Evolutionary conservation across 441 rosid genomes (phyloP).

Genomic region (Corymbia citriodora): DNA sequence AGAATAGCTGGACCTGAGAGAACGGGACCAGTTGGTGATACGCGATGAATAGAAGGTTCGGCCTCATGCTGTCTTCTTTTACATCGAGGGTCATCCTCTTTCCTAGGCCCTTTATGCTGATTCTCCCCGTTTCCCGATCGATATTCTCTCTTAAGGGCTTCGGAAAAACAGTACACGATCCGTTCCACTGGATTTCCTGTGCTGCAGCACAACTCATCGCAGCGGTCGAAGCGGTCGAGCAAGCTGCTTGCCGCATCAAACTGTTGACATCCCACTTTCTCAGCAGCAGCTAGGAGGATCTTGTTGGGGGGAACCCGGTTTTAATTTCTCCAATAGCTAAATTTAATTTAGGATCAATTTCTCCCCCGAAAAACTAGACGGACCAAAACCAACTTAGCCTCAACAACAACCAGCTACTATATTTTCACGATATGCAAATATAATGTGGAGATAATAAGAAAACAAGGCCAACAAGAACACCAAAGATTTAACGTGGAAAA

Average conservation of each 20-base stretch:
- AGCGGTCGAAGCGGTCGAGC: conserved; percentile 12
- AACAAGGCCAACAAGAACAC: too few relatives aligned
- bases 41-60: not conserved
- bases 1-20: conserved; percentile 9
- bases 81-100: conserved; percentile 1
- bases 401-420: too few relatives aligned
- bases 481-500: too few relatives aligned
- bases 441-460: too few relatives aligned
- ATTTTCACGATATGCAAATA: too few relatives aligned
- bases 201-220: conserved; percentile 13
- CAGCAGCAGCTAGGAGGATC: conserved; percentile 17
- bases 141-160: conserved; percentile 17
- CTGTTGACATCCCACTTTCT: conserved; percentile 8
- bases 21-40: conserved; percentile 8
- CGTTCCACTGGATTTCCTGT: conserved; percentile 19
- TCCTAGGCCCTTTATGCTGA: not conserved
- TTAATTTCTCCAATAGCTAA: too few relatives aligned
- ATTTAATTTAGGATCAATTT: too few relatives aligned
- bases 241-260: conserved; percentile 10
- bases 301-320: not conserved
- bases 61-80: not conserved
- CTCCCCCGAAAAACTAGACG: too few relatives aligned
- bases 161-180: conserved; percentile 16
- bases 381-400: too few relatives aligned
- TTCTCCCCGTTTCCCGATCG: conserved; percentile 4